Percentiles rank a stretch among this genome's conserved stretches.
Conservation (phyloP, 495 filamentous ascomycete species). For the Xylaria curta region DNA sequence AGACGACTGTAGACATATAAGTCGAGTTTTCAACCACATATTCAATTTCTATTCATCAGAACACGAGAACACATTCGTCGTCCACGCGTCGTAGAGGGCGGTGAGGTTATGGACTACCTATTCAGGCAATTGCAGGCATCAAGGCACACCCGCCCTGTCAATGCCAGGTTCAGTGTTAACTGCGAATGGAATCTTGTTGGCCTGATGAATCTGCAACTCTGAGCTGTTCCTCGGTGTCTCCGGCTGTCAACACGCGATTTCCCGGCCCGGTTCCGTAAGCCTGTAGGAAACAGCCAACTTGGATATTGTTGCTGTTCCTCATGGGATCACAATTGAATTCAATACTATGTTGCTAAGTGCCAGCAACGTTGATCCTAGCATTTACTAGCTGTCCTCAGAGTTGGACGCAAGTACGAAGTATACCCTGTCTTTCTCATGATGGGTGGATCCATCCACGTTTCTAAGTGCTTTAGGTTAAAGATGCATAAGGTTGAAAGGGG, state of each 20-base stretch:
- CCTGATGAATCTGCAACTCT: slow-evolving; percentile 18
- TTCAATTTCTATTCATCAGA: neutral
- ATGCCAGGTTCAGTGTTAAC: neutral
- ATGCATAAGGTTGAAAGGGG: slow-evolving; percentile 3
- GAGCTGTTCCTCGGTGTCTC: slow-evolving; percentile 2
- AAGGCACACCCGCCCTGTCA: neutral
- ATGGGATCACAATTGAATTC: neutral
- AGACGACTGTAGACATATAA: neutral
- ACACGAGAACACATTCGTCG: neutral
- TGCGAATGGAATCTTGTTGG: slow-evolving; percentile 1
- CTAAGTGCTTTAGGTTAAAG: slow-evolving; percentile 7
- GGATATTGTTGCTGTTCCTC: neutral
- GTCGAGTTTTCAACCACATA: neutral
- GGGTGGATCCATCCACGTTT: neutral
- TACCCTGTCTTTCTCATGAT: slow-evolving; percentile 5
- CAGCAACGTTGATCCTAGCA: neutral
- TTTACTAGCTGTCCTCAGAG: neutral
- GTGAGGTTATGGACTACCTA: neutral
- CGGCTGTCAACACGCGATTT: slow-evolving; percentile 3
- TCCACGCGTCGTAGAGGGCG: neutral
- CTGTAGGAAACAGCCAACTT: neutral
- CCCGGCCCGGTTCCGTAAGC: neutral
- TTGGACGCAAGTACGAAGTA: neutral
- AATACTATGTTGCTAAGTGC: neutral
- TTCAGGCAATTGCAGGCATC: slow-evolving; percentile 13